Conservation (phyloP, 345 rosid species). For the Gossypium bickii region DNA sequence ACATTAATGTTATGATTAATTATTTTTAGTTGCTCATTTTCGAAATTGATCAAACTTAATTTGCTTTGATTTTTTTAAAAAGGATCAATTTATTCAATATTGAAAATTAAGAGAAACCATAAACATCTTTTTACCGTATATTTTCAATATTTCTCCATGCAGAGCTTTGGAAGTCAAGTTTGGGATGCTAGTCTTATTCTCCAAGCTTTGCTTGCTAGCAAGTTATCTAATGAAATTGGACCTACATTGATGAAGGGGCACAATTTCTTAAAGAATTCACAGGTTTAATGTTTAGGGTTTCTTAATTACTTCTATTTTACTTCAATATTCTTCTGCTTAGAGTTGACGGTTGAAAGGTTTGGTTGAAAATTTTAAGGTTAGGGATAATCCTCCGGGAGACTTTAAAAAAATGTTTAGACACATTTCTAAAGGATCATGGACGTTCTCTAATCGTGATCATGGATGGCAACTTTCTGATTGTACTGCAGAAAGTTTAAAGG, state of each 20-base stretch:
- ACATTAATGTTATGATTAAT: too few relatives aligned
- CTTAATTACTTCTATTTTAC: background rate
- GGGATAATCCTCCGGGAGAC: constrained; percentile 50
- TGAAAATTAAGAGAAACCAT: too few relatives aligned
- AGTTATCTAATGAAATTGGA: constrained; percentile 48
- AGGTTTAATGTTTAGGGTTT: constrained; percentile 30
- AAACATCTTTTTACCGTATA: background rate
- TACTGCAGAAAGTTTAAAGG: constrained; percentile 55
- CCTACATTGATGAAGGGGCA: constrained; percentile 60
- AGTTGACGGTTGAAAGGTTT: background rate
- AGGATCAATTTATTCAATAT: fast-evolving
- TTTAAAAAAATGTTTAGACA: constrained; percentile 46
- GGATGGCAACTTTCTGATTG: constrained; percentile 70
- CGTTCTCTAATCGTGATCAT: constrained; percentile 61
- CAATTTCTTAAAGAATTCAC: constrained; percentile 68
- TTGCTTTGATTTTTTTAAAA: too few relatives aligned
- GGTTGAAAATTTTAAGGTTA: constrained; percentile 3
- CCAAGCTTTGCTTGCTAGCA: constrained; percentile 37
- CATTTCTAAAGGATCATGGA: constrained; percentile 59
- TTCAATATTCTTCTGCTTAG: background rate
- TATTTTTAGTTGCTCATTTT: too few relatives aligned
- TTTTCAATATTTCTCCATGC: background rate
- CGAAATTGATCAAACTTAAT: too few relatives aligned
- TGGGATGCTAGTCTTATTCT: constrained; percentile 51
- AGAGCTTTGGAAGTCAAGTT: constrained; percentile 52